These are phyloP conservation scores for Oxyria digyna DNA, from an alignment of 148 eudicot genomes.

Conservation along the genomic window DNA sequence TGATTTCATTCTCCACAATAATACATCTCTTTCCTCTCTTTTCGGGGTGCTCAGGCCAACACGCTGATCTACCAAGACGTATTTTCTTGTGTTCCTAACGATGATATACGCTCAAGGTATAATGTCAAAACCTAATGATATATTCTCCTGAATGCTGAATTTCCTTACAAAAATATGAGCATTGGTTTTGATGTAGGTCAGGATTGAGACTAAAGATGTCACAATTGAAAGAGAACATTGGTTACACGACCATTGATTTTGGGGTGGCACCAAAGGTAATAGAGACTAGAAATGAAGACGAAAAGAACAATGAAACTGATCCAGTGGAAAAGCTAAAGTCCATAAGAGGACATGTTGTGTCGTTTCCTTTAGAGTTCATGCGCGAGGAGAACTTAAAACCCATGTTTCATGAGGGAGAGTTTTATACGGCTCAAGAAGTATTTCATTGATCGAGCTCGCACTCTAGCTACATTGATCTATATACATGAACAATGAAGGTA, in stretches of 20 bases:
- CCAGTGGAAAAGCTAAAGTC: constrained; percentile 41
- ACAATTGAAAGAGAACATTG: constrained; percentile 49
- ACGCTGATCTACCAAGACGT: constrained; percentile 48
- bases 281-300: constrained; percentile 26
- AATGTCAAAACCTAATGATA: not conserved
- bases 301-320: constrained; percentile 19
- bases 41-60: constrained; percentile 34
- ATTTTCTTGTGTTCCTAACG: constrained; percentile 71
- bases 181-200: constrained; percentile 24
- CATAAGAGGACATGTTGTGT: constrained; percentile 58
- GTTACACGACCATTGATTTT: constrained; percentile 74
- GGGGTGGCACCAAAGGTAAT: constrained; percentile 65
- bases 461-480: too few relatives aligned
- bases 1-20: not conserved
- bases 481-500: not conserved
- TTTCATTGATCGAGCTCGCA: constrained; percentile 25
- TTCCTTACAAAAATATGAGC: not conserved
- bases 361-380: constrained; percentile 82
- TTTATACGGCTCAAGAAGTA: constrained; percentile 68
- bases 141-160: not conserved
- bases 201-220: constrained; percentile 53
- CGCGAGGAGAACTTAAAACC: constrained; percentile 79
- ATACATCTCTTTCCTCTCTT: not conserved
- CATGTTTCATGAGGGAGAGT: constrained; percentile 74
- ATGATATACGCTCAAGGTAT: constrained; percentile 74